These are phyloP conservation scores for Calonectria hawksworthii DNA, from an alignment of 2,329 filamentous ascomycete genomes.

Conservation along the genomic window DNA sequence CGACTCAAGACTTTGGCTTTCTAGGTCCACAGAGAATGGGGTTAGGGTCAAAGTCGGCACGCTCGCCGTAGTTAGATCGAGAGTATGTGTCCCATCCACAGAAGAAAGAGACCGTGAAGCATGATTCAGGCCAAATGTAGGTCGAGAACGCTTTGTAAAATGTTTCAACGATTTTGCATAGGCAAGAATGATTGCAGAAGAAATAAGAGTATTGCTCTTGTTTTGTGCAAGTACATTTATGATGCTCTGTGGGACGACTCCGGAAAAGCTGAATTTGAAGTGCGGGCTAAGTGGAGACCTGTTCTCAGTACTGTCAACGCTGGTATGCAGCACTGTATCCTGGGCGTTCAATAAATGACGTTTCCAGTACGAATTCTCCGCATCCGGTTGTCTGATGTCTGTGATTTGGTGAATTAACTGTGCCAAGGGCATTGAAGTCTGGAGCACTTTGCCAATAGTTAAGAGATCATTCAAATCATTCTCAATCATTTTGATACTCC, in stretches of 20 bases:
- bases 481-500: constrained; percentile 7
- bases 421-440: not conserved
- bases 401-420: not conserved
- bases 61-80: not conserved
- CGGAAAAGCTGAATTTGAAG: not conserved
- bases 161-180: not conserved
- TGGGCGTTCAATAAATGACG: not conserved
- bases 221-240: not conserved
- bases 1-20: too few species aligned
- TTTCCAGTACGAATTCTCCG: not conserved
- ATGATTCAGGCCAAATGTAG: not conserved
- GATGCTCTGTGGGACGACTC: not conserved
- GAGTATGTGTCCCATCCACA: not conserved
- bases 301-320: not conserved
- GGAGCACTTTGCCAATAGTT: not conserved
- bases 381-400: not conserved
- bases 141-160: not conserved
- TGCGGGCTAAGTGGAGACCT: not conserved
- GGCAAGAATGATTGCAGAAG: not conserved
- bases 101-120: not conserved
- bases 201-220: not conserved
- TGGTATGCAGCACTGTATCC: not conserved
- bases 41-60: not conserved
- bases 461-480: not conserved
- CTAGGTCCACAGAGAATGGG: not conserved